phyloP scores from a whole-genome alignment of 805 yeast species.

The Starmerella geochares region DNA sequence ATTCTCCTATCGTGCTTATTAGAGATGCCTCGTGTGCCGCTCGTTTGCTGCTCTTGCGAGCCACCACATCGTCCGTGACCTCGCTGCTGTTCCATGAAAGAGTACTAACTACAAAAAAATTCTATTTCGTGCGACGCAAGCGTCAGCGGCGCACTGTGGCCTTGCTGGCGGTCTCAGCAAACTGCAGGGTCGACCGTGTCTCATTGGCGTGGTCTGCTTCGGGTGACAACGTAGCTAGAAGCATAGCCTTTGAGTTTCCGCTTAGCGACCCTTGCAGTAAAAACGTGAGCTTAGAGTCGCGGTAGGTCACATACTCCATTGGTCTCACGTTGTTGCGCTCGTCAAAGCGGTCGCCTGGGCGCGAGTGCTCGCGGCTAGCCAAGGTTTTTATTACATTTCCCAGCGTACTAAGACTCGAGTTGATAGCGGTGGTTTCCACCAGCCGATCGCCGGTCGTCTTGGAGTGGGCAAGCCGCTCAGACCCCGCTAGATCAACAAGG shows the following conservation, averaged over 20 bases:
- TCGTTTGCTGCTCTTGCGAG: too few species aligned
- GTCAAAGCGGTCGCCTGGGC: too few species aligned
- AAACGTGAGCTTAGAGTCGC: conserved; percentile 70
- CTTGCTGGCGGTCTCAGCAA: conserved; percentile 52
- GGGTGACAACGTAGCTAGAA: conserved; percentile 87
- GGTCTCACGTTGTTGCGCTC: too few species aligned
- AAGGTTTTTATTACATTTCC: conserved; percentile 82
- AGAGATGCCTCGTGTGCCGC: too few species aligned
- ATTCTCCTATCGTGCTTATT: too few species aligned
- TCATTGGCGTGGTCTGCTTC: conserved; percentile 53
- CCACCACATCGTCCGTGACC: too few species aligned
- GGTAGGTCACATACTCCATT: conserved; percentile 49
- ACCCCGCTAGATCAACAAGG: conserved; percentile 86
- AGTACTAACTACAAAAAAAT: not conserved
- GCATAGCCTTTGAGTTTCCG: conserved; percentile 78
- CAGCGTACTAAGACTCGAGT: conserved; percentile 73
- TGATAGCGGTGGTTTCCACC: conserved; percentile 79
- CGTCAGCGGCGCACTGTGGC: conserved; percentile 10
- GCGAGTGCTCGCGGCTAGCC: conserved; percentile 33
- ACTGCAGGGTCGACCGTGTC: conserved; percentile 72
- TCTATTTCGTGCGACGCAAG: not conserved
- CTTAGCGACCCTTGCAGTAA: conserved; percentile 72
- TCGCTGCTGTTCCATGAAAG: not conserved
- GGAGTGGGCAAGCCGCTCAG: conserved; percentile 69
- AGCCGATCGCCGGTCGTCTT: conserved; percentile 71